A percentile compares a stretch with the other conserved stretches of the same genome.
Evolutionary conservation across 768 basidiomycete genomes (phyloP).

Genomic region (Agaricus blazei): DNA sequence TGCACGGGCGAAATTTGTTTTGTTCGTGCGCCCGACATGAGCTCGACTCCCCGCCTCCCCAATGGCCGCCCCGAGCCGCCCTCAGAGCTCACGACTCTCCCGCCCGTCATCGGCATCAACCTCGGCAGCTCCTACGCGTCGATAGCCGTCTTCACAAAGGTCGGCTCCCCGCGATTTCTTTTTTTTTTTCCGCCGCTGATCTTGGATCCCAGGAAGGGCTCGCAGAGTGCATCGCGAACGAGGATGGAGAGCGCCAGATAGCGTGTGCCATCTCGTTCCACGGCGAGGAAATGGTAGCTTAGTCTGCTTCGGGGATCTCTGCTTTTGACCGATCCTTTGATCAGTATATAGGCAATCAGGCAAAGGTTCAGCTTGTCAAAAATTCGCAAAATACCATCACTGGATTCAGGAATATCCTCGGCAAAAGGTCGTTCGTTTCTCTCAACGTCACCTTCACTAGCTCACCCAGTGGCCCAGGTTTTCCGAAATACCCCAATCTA

Average conservation of each 20-base stretch:
- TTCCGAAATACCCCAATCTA: slow-evolving; percentile 62
- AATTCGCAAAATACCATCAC: slow-evolving; percentile 91
- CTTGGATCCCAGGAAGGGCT: slow-evolving; percentile 63
- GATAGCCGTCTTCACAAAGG: slow-evolving; percentile 94
- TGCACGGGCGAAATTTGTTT: neutral
- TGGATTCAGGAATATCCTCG: slow-evolving; percentile 91
- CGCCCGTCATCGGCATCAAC: slow-evolving; percentile 87
- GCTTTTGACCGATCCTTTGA: slow-evolving; percentile 10
- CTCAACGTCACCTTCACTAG: neutral
- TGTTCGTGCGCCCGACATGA: neutral
- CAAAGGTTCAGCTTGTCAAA: slow-evolving; percentile 91
- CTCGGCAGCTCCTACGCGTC: slow-evolving; percentile 94
- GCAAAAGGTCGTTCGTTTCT: slow-evolving; percentile 67
- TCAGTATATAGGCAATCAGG: slow-evolving; percentile 95
- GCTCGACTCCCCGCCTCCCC: slow-evolving; percentile 19
- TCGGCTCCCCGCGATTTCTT: slow-evolving; percentile 23
- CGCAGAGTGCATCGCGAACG: slow-evolving; percentile 95
- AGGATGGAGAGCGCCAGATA: slow-evolving; percentile 98
- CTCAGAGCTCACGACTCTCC: slow-evolving; percentile 30
- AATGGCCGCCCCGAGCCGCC: slow-evolving; percentile 45
- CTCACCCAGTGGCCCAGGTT: slow-evolving; percentile 39
- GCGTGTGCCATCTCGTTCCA: slow-evolving; percentile 89
- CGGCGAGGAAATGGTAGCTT: slow-evolving; percentile 78
- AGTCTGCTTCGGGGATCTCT: too few species aligned
- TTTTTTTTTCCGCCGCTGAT: neutral